phyloP scores from a whole-genome alignment of 106 monocot genomes.

The Phalaenopsis aphrodite region DNA sequence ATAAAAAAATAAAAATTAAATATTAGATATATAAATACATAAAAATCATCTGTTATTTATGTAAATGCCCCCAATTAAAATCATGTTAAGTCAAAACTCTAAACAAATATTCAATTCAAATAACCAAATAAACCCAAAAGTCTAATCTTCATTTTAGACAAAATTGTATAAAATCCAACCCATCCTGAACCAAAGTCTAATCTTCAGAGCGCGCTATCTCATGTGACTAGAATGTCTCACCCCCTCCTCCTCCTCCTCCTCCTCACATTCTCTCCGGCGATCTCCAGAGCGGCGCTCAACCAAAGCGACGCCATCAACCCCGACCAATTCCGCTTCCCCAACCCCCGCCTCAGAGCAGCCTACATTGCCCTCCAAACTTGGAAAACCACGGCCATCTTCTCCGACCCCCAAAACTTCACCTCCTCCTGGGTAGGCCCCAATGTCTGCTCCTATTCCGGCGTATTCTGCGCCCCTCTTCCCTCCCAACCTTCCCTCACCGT shows the following conservation, averaged over 20 bases:
- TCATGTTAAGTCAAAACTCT: too few relatives aligned
- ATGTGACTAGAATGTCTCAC: not conserved
- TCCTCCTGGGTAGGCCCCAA: not conserved
- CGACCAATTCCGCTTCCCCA: constrained; percentile 2
- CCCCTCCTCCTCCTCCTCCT: not conserved
- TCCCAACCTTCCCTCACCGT: constrained; percentile 26
- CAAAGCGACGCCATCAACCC: constrained; percentile 1
- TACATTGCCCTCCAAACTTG: constrained; percentile 11
- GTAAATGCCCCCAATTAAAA: too few relatives aligned
- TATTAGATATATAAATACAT: too few relatives aligned
- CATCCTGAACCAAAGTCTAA: not conserved
- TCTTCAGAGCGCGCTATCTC: not conserved
- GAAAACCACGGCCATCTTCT: constrained; percentile 15
- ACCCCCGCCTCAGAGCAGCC: constrained; percentile 10
- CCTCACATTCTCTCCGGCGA: not conserved
- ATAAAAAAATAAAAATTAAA: too few relatives aligned
- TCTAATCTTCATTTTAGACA: not conserved
- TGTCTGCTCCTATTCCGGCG: constrained; percentile 3
- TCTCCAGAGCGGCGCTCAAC: not conserved
- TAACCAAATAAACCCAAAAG: too few relatives aligned
- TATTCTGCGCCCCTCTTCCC: constrained; percentile 16
- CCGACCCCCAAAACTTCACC: constrained; percentile 13
- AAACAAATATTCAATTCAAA: too few relatives aligned
- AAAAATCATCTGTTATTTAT: too few relatives aligned
- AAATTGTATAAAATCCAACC: not conserved